Base-by-base conservation (phyloP, 1,284 basidiomycete species). In the Volvariella surrecta region DNA sequence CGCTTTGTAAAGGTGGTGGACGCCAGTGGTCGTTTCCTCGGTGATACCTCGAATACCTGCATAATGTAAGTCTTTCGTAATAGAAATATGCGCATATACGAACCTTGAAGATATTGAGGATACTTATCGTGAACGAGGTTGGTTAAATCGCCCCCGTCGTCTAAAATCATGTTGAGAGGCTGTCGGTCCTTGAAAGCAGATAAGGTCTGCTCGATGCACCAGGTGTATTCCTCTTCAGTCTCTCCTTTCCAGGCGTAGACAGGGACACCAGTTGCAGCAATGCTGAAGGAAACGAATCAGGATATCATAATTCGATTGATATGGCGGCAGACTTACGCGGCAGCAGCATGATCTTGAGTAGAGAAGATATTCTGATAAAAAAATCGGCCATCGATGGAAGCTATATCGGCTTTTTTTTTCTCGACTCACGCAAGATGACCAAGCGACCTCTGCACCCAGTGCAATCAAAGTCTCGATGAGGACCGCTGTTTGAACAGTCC, bases 211-310 rank as follows among this genome's bases (percentile, higher is more conserved):
- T 98, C 92, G 56, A 99, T 92, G 64, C 92, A 96, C 95, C 96
- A 99, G 54, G 72, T 65, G 74, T 98, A 99, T 68, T 99, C 95
- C 69, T 98, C 95, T 66, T 99, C 96, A 46, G 94, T 96, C 76
- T 99, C 95, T 49, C 96, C 96, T 76, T 99, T 99, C 95, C 95
- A 99, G 50, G 95, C 96, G 62, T 84, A 99, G 60, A 99, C 95
- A 54, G 95, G 95, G 45, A 99, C 89, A 56, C 95, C 95, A 50
- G 96, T 96, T 19, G 94, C 95, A 51, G 95, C 95, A 55, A 99
- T 98, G 55, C 85, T 85, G 53, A 40, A 46, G 15, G 38, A 40
- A 16, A 16, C 40, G 24, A 41, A 17, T 47, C 31, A 28, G 24
- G n/a, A n/a, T n/a, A 31, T 31, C 30, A 35, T 8, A 35, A 8